These are phyloP conservation scores for Trichoderma brevicompactum DNA, from an alignment of 2,329 filamentous ascomycete genomes.

Conservation along the genomic window DNA sequence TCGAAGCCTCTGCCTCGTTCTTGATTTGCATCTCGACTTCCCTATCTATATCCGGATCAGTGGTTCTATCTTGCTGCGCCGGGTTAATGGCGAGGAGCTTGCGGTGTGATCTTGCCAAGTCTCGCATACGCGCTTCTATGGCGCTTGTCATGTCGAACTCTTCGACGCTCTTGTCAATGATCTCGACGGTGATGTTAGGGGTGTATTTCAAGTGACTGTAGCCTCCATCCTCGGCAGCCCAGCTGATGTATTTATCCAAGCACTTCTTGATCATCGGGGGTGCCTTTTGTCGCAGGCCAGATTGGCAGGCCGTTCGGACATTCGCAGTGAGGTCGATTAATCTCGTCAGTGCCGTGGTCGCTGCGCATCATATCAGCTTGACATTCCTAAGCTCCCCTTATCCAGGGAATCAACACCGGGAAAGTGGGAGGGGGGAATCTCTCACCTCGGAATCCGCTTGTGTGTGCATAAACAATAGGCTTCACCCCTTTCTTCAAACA, in stretches of 20 bases:
- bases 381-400: neutral
- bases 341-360: constrained; percentile 45
- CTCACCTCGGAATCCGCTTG: constrained; percentile 45
- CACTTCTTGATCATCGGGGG: constrained; percentile 42
- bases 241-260: constrained; percentile 44
- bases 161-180: constrained; percentile 40
- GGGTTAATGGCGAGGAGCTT: constrained; percentile 41
- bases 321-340: constrained; percentile 48
- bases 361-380: constrained; percentile 37
- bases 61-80: constrained; percentile 18
- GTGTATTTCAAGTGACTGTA: constrained; percentile 43
- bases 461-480: constrained; percentile 47
- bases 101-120: constrained; percentile 44
- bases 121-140: constrained; percentile 44
- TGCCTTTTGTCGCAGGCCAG: constrained; percentile 41
- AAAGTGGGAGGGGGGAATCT: neutral
- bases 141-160: constrained; percentile 41
- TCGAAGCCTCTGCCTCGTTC: neutral
- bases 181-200: constrained; percentile 47
- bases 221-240: constrained; percentile 49
- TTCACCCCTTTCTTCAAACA: constrained; percentile 38
- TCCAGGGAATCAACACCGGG: neutral
- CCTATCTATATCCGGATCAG: constrained; percentile 1
- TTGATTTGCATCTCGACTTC: constrained; percentile 35
- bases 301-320: constrained; percentile 44